phyloP scores from a whole-genome alignment of 2,329 filamentous ascomycete genomes.

The Claviceps sp. region DNA sequence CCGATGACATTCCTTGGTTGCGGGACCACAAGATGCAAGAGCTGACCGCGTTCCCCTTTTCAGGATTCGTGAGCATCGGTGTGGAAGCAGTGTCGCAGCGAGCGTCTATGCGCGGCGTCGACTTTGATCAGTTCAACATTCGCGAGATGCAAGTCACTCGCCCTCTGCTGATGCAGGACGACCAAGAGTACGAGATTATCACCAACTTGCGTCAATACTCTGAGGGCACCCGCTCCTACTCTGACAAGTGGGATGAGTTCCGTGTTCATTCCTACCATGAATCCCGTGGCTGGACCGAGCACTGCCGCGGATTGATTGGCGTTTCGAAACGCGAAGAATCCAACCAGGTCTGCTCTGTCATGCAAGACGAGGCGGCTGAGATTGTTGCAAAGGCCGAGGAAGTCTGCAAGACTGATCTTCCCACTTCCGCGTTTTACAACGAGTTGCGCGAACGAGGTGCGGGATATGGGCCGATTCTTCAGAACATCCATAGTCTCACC shows the following conservation, averaged over 20 bases:
- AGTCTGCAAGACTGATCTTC: conserved; percentile 7
- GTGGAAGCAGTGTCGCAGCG: conserved; percentile 30
- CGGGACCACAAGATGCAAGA: conserved; percentile 45
- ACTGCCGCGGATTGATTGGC: conserved; percentile 40
- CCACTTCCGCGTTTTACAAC: conserved; percentile 8
- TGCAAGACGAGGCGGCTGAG: neutral
- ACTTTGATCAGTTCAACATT: conserved; percentile 3
- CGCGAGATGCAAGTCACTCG: conserved; percentile 3
- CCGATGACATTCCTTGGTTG: conserved; percentile 41
- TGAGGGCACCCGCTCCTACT: conserved; percentile 18
- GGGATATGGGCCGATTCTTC: conserved; percentile 8
- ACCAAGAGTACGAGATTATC: conserved; percentile 14
- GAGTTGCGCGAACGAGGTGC: conserved; percentile 15
- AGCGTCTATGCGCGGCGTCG: conserved; percentile 12
- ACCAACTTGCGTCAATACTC: conserved; percentile 14
- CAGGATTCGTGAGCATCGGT: conserved; percentile 38
- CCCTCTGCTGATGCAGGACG: conserved; percentile 3
- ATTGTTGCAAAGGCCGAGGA: conserved; percentile 10
- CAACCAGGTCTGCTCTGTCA: neutral
- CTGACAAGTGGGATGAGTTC: conserved; percentile 41
- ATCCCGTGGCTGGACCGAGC: conserved; percentile 41
- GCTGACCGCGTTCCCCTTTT: conserved; percentile 40
- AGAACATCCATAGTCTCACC: neutral
- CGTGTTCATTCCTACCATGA: conserved; percentile 39
- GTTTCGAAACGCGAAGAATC: conserved; percentile 12